Evolutionary conservation across 192 early-diverging fungal species (phyloP).

Genomic region (Coemansia aciculifera): DNA sequence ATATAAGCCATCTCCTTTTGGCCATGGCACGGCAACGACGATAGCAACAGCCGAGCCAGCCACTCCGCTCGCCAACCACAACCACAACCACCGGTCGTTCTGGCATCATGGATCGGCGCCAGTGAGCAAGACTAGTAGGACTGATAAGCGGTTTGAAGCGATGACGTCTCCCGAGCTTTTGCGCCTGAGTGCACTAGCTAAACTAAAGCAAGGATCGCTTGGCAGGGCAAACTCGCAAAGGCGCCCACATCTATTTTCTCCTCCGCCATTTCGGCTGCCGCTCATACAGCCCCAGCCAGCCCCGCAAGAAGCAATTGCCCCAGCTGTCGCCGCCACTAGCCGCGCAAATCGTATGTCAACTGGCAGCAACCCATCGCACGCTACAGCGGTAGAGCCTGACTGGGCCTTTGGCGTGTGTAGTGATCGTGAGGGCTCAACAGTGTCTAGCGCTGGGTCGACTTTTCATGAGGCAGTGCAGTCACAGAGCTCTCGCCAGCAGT

Average conservation of each 20-base stretch:
- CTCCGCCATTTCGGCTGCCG: background rate
- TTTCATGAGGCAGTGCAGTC: constrained; percentile 11
- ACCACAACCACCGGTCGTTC: constrained; percentile 12
- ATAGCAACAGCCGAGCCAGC: background rate
- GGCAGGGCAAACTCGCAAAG: background rate
- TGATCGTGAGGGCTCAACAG: constrained; percentile 16
- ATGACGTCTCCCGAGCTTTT: constrained; percentile 46
- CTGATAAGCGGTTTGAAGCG: constrained; percentile 23
- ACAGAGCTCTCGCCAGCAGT: constrained; percentile 2
- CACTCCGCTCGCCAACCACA: background rate
- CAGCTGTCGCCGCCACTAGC: background rate
- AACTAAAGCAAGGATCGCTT: constrained; percentile 8
- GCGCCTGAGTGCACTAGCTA: constrained; percentile 19
- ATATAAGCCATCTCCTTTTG: background rate
- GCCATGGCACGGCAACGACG: background rate
- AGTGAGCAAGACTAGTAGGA: background rate
- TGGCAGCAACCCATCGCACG: constrained; percentile 23
- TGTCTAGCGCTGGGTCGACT: constrained; percentile 21
- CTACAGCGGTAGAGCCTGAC: constrained; percentile 16
- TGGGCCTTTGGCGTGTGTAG: background rate
- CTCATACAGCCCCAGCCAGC: background rate
- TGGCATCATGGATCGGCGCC: constrained; percentile 20
- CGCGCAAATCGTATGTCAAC: constrained; percentile 2
- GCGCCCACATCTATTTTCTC: background rate
- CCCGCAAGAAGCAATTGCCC: background rate